Conservation (phyloP, 371 early-diverging fungal species). For the Batkoa obscura region DNA sequence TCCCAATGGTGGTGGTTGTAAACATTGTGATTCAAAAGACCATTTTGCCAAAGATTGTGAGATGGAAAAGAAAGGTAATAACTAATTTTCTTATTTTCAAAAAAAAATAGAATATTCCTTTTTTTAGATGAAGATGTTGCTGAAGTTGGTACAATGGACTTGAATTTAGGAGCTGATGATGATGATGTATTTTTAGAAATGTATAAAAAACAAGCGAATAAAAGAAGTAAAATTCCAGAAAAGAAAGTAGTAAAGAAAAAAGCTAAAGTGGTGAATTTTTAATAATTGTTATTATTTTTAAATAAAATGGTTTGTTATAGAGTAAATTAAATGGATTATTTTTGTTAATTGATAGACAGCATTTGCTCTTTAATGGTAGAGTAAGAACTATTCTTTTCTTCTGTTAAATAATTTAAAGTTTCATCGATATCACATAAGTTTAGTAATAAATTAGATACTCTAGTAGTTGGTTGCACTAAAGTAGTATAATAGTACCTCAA, state of each 20-base stretch:
- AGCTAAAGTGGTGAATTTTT: background rate
- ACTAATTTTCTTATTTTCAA: background rate
- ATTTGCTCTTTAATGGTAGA: no score
- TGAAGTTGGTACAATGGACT: slow-evolving; percentile 2
- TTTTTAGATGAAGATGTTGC: background rate
- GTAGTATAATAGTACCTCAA: no score
- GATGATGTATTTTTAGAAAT: slow-evolving; percentile 8
- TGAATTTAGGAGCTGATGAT: slow-evolving; percentile 8
- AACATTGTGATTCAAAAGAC: slow-evolving; percentile 61
- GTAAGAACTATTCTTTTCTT: no score
- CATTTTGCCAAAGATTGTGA: slow-evolving; percentile 75
- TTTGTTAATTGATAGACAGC: no score
- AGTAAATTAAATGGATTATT: no score
- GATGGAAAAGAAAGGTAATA: background rate
- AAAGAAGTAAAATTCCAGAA: background rate
- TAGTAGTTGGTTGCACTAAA: no score
- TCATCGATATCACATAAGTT: no score
- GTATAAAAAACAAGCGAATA: slow-evolving; percentile 6
- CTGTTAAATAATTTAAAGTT: no score
- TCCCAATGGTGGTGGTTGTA: slow-evolving; percentile 80
- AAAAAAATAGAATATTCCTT: background rate
- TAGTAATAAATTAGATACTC: no score
- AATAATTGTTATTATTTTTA: background rate
- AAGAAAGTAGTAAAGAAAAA: background rate
- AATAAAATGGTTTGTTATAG: no score